Conservation (phyloP, 345 rosid genomes). For the Boechera stricta region DNA sequence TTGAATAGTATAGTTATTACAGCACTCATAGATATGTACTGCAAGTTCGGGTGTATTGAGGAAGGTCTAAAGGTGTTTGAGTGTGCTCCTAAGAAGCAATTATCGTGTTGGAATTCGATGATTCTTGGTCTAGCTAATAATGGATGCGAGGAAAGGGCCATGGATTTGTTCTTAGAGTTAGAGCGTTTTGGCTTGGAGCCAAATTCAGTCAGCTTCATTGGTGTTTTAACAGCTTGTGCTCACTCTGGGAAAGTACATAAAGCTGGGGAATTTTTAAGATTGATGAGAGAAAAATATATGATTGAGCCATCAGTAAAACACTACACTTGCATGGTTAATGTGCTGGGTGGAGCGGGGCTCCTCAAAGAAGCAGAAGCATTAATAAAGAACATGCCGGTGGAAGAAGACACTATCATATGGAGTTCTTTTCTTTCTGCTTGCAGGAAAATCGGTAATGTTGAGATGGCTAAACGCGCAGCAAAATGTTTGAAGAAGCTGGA, state of each 20-base stretch:
- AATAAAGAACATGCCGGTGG: slow-evolving; percentile 56
- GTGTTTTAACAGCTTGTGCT: slow-evolving; percentile 79
- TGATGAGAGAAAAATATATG: slow-evolving; percentile 60
- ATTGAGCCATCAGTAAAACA: slow-evolving; percentile 74
- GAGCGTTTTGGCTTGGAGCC: slow-evolving; percentile 59
- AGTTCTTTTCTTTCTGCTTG: slow-evolving; percentile 69
- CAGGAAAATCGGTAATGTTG: slow-evolving; percentile 56
- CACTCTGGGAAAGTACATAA: slow-evolving; percentile 59
- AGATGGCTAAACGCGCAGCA: slow-evolving; percentile 66
- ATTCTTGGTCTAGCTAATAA: slow-evolving; percentile 77
- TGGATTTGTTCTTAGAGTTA: slow-evolving; percentile 57
- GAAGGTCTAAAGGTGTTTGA: slow-evolving; percentile 59
- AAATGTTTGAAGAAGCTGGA: slow-evolving; percentile 53
- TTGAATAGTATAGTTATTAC: slow-evolving; percentile 63
- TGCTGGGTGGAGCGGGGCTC: slow-evolving; percentile 62
- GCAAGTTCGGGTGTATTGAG: slow-evolving; percentile 66
- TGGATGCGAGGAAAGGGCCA: slow-evolving; percentile 60
- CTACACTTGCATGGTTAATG: slow-evolving; percentile 70
- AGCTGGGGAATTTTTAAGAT: slow-evolving; percentile 56
- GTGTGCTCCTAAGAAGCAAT: slow-evolving; percentile 44
- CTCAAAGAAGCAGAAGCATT: slow-evolving; percentile 71
- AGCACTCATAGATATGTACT: slow-evolving; percentile 78
- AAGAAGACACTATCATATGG: slow-evolving; percentile 70
- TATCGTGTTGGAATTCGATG: slow-evolving; percentile 87
- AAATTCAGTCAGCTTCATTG: slow-evolving; percentile 63